A percentile compares a stretch with the other conserved stretches of the same genome.
Evolutionary conservation across 2,329 filamentous ascomycete genomes (phyloP).

Genomic region (Diaporthe destruens): DNA sequence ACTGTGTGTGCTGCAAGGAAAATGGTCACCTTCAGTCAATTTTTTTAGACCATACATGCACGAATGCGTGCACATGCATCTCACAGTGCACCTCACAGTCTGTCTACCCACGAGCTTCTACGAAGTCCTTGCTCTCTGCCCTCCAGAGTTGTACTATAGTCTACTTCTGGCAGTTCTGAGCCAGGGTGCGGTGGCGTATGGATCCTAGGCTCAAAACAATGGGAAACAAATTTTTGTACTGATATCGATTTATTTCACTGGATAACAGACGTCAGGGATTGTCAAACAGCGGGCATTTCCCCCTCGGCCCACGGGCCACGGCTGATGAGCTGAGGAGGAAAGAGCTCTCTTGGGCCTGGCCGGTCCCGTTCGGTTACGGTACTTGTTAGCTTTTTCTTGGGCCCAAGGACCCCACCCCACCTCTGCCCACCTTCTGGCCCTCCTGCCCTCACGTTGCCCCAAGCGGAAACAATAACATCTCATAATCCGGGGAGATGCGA

Average conservation of each 20-base stretch:
- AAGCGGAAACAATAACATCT: slow-evolving; percentile 26
- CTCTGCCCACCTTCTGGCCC: slow-evolving; percentile 27
- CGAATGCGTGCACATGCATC: background rate
- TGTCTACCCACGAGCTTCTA: background rate
- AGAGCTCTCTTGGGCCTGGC: background rate
- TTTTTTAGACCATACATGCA: slow-evolving; percentile 11
- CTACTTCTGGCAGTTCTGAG: background rate
- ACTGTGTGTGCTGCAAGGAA: slow-evolving; percentile 31
- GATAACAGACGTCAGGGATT: background rate
- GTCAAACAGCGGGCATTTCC: background rate
- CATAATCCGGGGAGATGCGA: slow-evolving; percentile 30
- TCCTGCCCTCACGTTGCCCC: slow-evolving; percentile 5
- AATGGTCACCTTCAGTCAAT: slow-evolving; percentile 4
- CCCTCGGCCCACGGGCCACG: slow-evolving; percentile 13
- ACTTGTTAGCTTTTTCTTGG: slow-evolving; percentile 5
- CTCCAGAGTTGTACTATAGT: background rate
- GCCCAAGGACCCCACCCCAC: slow-evolving; percentile 23
- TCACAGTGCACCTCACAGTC: slow-evolving; percentile 10
- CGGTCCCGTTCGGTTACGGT: slow-evolving; percentile 26
- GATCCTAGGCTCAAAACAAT: background rate
- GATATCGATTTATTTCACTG: background rate
- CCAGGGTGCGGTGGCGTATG: background rate
- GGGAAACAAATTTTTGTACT: background rate
- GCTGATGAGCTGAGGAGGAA: slow-evolving; percentile 2
- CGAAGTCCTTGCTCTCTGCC: background rate